Evolutionary conservation across 495 filamentous ascomycete genomes (phyloP).

Genomic region (Talaromyces nanjingensis): DNA sequence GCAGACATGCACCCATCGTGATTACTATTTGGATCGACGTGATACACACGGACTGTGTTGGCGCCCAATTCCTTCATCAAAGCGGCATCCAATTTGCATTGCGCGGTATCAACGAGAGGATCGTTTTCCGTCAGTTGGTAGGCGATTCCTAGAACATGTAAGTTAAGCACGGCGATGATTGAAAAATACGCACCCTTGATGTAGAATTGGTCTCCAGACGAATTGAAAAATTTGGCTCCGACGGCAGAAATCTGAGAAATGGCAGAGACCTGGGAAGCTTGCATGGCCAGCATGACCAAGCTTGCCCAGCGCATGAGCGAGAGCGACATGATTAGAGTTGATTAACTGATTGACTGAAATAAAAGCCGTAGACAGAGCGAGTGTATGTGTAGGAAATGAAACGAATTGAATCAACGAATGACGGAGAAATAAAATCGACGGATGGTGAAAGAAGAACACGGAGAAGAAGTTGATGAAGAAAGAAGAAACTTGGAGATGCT

Average conservation of each 20-base stretch:
- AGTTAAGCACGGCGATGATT: neutral
- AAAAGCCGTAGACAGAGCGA: neutral
- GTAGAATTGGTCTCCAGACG: constrained; percentile 70
- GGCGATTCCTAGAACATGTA: constrained; percentile 52
- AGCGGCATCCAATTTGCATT: constrained; percentile 70
- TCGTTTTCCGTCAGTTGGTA: constrained; percentile 63
- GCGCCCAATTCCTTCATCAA: constrained; percentile 75
- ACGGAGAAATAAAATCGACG: neutral
- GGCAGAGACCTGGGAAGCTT: constrained; percentile 20
- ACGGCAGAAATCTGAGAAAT: constrained; percentile 56
- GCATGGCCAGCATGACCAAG: constrained; percentile 25
- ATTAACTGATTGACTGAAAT: neutral
- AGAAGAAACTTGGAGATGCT: neutral
- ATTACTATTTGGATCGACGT: constrained; percentile 63
- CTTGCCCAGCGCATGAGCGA: constrained; percentile 5
- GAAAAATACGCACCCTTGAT: constrained; percentile 57
- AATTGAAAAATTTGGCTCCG: constrained; percentile 81
- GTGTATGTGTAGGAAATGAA: neutral
- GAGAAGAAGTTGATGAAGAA: neutral
- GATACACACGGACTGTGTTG: constrained; percentile 86
- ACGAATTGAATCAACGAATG: neutral
- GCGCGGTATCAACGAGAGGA: constrained; percentile 64
- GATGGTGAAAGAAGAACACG: neutral
- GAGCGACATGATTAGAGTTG: neutral
- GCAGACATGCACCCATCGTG: constrained; percentile 65